Conservation (phyloP, 2,329 filamentous ascomycete species). For the Plenodomus biglobosus region DNA sequence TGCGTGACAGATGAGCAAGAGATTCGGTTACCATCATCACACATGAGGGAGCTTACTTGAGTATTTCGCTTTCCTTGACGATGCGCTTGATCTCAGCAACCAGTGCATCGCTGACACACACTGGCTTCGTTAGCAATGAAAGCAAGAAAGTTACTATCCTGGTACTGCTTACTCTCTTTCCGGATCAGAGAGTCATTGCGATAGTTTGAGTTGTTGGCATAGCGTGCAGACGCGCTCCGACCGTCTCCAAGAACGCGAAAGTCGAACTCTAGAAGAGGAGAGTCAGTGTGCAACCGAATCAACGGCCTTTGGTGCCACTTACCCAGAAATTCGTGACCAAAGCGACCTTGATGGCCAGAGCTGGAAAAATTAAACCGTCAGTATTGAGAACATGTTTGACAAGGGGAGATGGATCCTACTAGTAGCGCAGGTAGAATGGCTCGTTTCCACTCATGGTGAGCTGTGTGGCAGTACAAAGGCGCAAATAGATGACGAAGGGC, state of each 20-base stretch:
- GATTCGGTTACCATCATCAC: neutral
- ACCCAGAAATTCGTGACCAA: constrained; percentile 98
- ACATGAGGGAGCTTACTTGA: constrained; percentile 67
- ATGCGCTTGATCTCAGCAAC: constrained; percentile 96
- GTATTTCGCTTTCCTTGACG: constrained; percentile 94
- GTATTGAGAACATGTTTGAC: constrained; percentile 15
- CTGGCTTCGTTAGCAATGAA: constrained; percentile 51
- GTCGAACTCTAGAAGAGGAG: constrained; percentile 76
- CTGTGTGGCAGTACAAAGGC: neutral
- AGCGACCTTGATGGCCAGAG: constrained; percentile 94
- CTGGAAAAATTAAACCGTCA: constrained; percentile 57
- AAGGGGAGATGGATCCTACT: constrained; percentile 62
- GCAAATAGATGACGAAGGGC: neutral
- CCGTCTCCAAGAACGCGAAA: constrained; percentile 91
- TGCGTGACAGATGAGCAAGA: constrained; percentile 46
- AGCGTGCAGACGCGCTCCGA: constrained; percentile 87
- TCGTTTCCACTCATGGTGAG: constrained; percentile 70
- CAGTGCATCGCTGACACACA: constrained; percentile 91
- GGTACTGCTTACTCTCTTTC: constrained; percentile 82
- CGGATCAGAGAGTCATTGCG: constrained; percentile 97
- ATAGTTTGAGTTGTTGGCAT: constrained; percentile 99
- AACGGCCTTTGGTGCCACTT: constrained; percentile 23
- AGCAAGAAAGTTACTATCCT: neutral
- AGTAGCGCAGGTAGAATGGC: constrained; percentile 95
- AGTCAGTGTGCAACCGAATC: constrained; percentile 9